Conservation (phyloP, 331 rosid species). For the Quercus phellos region DNA sequence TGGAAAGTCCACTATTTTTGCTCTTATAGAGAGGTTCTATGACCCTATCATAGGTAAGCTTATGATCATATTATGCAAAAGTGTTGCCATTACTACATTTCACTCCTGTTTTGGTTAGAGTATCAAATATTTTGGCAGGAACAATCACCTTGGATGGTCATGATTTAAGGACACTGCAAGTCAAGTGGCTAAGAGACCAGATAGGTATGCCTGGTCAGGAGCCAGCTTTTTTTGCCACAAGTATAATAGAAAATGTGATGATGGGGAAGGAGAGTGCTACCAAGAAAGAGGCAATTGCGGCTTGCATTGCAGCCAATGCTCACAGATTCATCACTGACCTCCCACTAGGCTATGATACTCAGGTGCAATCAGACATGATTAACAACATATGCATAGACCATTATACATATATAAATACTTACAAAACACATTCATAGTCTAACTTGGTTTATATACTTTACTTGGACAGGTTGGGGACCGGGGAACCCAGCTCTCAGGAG, state of each 20-base stretch:
- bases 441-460: background rate
- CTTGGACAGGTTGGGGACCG: constrained; percentile 69
- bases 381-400: background rate
- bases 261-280: constrained; percentile 84
- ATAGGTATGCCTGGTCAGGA: constrained; percentile 95
- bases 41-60: constrained; percentile 64
- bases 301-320: constrained; percentile 81
- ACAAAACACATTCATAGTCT: background rate
- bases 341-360: constrained; percentile 80
- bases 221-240: constrained; percentile 77
- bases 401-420: background rate
- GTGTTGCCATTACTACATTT: background rate
- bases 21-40: constrained; percentile 83
- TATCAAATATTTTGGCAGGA: constrained; percentile 44
- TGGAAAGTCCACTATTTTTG: constrained; percentile 83
- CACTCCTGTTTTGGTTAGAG: background rate
- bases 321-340: constrained; percentile 65
- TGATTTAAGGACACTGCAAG: constrained; percentile 68
- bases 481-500: constrained; percentile 83
- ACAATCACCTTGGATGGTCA: constrained; percentile 66
- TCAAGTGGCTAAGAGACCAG: constrained; percentile 83
- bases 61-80: background rate
- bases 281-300: constrained; percentile 68
- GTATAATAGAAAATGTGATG: constrained; percentile 74
- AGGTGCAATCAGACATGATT: constrained; percentile 29